Evolutionary conservation across 2,329 filamentous ascomycete genomes (phyloP).

Genomic region (Curvularia eragrostidis): DNA sequence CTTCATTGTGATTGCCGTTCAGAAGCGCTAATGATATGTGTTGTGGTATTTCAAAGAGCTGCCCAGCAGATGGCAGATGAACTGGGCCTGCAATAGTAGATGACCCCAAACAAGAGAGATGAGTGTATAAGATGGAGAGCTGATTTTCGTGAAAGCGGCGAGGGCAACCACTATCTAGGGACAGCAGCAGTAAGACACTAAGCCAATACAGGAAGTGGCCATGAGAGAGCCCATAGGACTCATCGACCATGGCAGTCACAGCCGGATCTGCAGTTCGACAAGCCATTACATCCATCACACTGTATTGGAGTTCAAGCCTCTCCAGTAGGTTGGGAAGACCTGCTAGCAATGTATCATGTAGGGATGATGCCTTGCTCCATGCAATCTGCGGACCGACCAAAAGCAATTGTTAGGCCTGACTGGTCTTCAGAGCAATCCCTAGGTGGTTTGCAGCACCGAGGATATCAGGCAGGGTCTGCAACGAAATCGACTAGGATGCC

Average conservation of each 20-base stretch:
- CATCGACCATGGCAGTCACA: neutral
- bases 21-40: neutral
- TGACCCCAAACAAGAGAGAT: neutral
- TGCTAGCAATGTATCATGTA: conserved; percentile 6
- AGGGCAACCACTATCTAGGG: neutral
- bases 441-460: conserved; percentile 3
- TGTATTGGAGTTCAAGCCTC: neutral
- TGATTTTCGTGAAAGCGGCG: neutral
- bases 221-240: neutral
- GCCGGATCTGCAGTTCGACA: neutral
- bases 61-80: neutral
- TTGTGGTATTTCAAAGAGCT: neutral
- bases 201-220: neutral
- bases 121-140: neutral
- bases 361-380: conserved; percentile 1
- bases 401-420: neutral
- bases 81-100: neutral
- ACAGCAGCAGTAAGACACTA: neutral
- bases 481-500: conserved; percentile 1
- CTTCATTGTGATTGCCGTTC: conserved; percentile 20
- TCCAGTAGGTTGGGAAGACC: neutral
- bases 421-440: neutral
- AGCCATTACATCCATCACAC: neutral
- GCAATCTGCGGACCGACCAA: conserved; percentile 1
- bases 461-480: neutral